Evolutionary conservation across 179 eudicot species (phyloP).

Genomic region (Vitellaria paradoxa): DNA sequence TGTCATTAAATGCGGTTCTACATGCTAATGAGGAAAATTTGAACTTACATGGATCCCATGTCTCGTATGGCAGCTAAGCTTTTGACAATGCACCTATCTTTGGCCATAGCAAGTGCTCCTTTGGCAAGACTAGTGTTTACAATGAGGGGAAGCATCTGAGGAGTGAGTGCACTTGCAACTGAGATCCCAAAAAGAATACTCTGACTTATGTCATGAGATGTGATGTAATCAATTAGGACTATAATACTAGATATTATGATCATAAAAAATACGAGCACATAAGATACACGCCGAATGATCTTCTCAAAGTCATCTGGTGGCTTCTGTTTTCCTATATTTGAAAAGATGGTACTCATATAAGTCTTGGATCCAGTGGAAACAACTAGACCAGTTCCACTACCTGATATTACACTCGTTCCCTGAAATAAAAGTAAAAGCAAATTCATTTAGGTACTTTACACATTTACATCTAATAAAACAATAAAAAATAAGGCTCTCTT

Average conservation of each 20-base stretch:
- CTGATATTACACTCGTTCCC: constrained; percentile 56
- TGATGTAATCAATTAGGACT: constrained; percentile 33
- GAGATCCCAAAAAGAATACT: constrained; percentile 49
- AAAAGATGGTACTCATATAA: constrained; percentile 60
- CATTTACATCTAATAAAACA: not conserved
- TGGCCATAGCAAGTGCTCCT: constrained; percentile 56
- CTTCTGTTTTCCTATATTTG: constrained; percentile 40
- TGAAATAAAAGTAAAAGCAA: constrained; percentile 15
- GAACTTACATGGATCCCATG: constrained; percentile 61
- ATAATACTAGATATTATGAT: constrained; percentile 32
- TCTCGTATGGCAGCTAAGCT: constrained; percentile 46
- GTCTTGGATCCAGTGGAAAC: constrained; percentile 52
- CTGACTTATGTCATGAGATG: constrained; percentile 30
- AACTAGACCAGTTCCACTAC: constrained; percentile 46
- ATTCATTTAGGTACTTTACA: not conserved
- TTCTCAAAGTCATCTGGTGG: constrained; percentile 51
- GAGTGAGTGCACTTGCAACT: constrained; percentile 53
- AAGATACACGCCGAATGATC: constrained; percentile 43
- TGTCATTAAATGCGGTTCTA: not conserved
- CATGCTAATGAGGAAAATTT: not conserved
- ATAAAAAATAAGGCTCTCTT: not conserved
- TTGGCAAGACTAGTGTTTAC: constrained; percentile 49
- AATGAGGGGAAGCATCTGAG: constrained; percentile 57
- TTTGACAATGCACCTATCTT: constrained; percentile 47
- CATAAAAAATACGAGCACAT: constrained; percentile 42